Evolutionary conservation across 352 stramenopile species (phyloP).

Genomic region (Phytophthora sojae): DNA sequence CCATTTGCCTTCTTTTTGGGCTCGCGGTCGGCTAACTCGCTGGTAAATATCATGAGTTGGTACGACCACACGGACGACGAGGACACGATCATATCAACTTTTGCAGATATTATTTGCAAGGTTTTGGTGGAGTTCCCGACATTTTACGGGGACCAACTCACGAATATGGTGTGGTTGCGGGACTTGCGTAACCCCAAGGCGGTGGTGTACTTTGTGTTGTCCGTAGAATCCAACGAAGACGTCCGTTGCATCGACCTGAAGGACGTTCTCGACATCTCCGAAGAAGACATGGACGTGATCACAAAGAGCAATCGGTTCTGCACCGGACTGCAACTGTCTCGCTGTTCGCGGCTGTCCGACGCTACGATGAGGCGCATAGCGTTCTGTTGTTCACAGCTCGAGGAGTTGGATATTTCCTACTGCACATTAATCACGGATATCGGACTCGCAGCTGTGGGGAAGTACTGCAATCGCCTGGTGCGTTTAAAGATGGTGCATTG

Average conservation of each 20-base stretch:
- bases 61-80: conserved; percentile 54
- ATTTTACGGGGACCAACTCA: conserved; percentile 75
- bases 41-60: conserved; percentile 59
- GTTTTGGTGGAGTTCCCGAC: conserved; percentile 68
- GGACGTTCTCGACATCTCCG: conserved; percentile 53
- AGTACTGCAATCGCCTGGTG: conserved; percentile 61
- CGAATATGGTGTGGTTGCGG: conserved; percentile 70
- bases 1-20: conserved; percentile 82
- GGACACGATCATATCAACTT: conserved; percentile 49
- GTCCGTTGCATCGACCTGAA: conserved; percentile 60
- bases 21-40: conserved; percentile 56
- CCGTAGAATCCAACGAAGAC: conserved; percentile 63
- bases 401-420: conserved; percentile 82
- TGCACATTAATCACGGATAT: conserved; percentile 71
- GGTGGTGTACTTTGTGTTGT: conserved; percentile 72
- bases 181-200: conserved; percentile 56
- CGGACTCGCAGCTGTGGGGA: conserved; percentile 53
- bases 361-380: conserved; percentile 48
- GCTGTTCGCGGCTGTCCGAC: conserved; percentile 54
- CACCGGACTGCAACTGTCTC: conserved; percentile 45
- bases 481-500: conserved; percentile 65
- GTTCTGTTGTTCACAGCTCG: conserved; percentile 67
- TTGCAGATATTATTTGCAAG: conserved; percentile 75
- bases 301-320: conserved; percentile 64
- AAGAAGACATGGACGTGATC: conserved; percentile 71